Percentiles rank a stretch among this genome's conserved stretches.
Evolutionary conservation across 1,139 yeast genomes (phyloP).

Genomic region (Candida sojae): DNA sequence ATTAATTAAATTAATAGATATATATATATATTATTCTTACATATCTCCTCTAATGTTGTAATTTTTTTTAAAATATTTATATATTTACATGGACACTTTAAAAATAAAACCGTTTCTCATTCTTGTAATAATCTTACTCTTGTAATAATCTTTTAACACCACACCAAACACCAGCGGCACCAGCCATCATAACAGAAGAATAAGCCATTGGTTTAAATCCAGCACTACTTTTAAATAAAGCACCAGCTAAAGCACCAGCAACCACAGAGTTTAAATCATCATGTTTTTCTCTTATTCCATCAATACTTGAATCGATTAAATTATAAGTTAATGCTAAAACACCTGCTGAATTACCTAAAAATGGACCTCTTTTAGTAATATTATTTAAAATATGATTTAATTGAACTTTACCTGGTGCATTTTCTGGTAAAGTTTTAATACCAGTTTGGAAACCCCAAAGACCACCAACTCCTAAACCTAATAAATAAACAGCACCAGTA

Average conservation of each 20-base stretch:
- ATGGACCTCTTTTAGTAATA: conserved; percentile 94
- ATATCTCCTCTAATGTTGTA: background rate
- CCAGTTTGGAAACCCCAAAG: conserved; percentile 88
- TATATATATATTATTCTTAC: conserved; percentile 1
- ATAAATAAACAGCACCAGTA: conserved; percentile 88
- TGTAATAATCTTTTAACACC: conserved; percentile 61
- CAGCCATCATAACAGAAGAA: conserved; percentile 82
- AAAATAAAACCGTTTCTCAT: background rate
- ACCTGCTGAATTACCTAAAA: conserved; percentile 92
- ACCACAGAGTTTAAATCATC: conserved; percentile 81
- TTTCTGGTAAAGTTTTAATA: conserved; percentile 67
- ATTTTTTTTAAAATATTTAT: background rate
- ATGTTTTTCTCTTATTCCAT: conserved; percentile 81
- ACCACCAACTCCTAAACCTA: conserved; percentile 84
- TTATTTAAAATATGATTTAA: conserved; percentile 89
- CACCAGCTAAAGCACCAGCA: conserved; percentile 94
- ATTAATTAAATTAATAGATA: background rate
- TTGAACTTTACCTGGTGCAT: conserved; percentile 74
- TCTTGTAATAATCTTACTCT: conserved; percentile 11
- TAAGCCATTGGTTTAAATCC: conserved; percentile 88
- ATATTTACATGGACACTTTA: conserved; percentile 3
- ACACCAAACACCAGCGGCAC: conserved; percentile 94
- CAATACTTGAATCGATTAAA: conserved; percentile 77
- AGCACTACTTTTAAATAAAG: conserved; percentile 80
- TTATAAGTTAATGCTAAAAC: conserved; percentile 89